Percentiles rank a stretch among this genome's conserved stretches.
Conservation (phyloP, 164 flowering plant species). For the Litsea cubeba region DNA sequence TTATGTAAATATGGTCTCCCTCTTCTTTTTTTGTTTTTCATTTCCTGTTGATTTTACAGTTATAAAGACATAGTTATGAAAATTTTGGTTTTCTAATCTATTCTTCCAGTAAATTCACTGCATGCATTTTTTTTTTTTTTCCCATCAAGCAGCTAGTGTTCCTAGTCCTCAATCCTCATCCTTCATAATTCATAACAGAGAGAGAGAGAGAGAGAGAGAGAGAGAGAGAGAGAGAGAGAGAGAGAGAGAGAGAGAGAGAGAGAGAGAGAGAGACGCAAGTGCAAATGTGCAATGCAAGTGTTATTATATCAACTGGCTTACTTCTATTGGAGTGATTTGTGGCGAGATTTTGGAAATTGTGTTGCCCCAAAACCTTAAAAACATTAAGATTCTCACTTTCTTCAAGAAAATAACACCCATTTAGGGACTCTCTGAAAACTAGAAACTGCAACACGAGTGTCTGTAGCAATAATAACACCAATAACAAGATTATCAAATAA, state of each 20-base stretch:
- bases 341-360: slow-evolving; percentile 23
- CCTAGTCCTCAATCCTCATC: not conserved
- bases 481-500: not conserved
- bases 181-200: not conserved
- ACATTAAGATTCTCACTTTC: not conserved
- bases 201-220: not conserved
- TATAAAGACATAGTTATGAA: slow-evolving; percentile 14
- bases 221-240: not conserved
- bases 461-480: not conserved
- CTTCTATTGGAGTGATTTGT: slow-evolving; percentile 27
- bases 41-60: slow-evolving; percentile 4
- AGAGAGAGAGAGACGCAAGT: not conserved
- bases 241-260: not conserved
- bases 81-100: slow-evolving; percentile 10
- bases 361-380: not conserved
- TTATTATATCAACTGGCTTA: slow-evolving; percentile 4
- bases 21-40: not conserved
- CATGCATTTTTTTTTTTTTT: not conserved
- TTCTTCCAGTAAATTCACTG: not conserved
- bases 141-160: not conserved
- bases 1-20: slow-evolving; percentile 14
- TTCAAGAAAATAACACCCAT: not conserved
- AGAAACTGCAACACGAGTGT: not conserved
- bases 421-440: not conserved
- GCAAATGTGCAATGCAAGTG: not conserved